Base-by-base conservation (phyloP, 306 rosid species). In the Cyclanthera cordifolia region DNA sequence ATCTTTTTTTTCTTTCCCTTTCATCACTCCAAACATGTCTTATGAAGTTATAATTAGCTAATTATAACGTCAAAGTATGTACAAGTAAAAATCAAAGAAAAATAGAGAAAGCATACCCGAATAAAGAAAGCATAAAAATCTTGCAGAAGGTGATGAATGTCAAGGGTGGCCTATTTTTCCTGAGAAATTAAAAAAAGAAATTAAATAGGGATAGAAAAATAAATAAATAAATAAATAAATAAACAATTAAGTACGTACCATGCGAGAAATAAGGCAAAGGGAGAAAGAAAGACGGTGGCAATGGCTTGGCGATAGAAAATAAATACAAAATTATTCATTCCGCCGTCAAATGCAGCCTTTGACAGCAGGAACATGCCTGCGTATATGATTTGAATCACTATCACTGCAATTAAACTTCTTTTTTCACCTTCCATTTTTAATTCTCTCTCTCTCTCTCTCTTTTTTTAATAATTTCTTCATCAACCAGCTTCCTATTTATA, bases 291-390 rank as follows among this genome's bases (percentile, higher is more conserved):
- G 50, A 79, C 4, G 4, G 97, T 81, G 14, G 90, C 95, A 0
- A 58, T 56, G n/a, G 87, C 78, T 6, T 90, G 97, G 65, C 97
- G 79, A 27, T 90, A 90, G 71, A 90, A 90, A 61, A 80, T 80
- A 25, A 90, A 90, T 80, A 90, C 57, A 71, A 81, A 84, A 20
- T 63, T 88, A 84, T 84, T 90, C 90, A 90, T 90, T 45, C 97
- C 97, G 34, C 80, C 86, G 49, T 87, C 82, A 54, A 90, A 90
- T 34, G 95, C 95, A 2, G 90, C 69, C 19, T 63, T 63, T 0
- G 69, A 63, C 12, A 63, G 34, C 0, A 63, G 20, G 13, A 63
- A 63, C 92, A 88, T 82, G 34, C 37, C 89, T 0, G 95, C 83
- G 15, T 90, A 90, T 27, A 88, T 88, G 56, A 82, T 71, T 72